These are phyloP conservation scores for Fusarium sp. DNA, from an alignment of 2,329 filamentous ascomycete genomes.

Conservation along the genomic window DNA sequence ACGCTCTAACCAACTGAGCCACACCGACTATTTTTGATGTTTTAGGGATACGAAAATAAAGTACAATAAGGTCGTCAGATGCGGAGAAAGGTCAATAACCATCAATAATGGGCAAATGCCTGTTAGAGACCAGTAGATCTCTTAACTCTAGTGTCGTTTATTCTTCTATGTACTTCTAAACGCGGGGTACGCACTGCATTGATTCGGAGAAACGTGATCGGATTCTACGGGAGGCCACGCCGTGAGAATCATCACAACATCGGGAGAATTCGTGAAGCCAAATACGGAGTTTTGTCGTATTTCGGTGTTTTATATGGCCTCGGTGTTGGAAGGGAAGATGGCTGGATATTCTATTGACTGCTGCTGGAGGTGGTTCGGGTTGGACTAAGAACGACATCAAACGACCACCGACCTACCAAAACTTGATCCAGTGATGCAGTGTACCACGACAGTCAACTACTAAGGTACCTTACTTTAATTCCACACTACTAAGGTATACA, in stretches of 20 bases:
- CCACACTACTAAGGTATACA: background rate
- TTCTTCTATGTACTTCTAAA: background rate
- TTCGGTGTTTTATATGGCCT: slow-evolving; percentile 18
- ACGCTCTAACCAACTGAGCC: slow-evolving; percentile 45
- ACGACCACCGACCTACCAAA: background rate
- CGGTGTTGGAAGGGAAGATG: background rate
- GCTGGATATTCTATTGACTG: background rate
- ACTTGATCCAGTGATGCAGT: background rate
- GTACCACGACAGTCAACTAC: background rate
- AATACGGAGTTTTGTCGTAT: slow-evolving; percentile 25
- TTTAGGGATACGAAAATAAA: background rate
- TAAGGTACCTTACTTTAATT: background rate
- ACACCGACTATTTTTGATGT: slow-evolving; percentile 37
- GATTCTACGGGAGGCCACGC: slow-evolving; percentile 20
- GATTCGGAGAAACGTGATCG: slow-evolving; percentile 32
- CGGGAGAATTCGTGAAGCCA: slow-evolving; percentile 23
- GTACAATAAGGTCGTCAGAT: background rate
- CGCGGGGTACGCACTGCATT: background rate
- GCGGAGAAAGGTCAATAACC: too few species aligned
- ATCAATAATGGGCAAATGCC: background rate
- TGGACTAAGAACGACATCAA: background rate
- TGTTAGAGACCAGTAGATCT: background rate
- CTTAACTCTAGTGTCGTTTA: background rate
- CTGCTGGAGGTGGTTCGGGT: slow-evolving; percentile 15
- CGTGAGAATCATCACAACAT: slow-evolving; percentile 7